These are phyloP conservation scores for Tuber calosporum DNA, from an alignment of 495 filamentous ascomycete genomes.

Conservation along the genomic window DNA sequence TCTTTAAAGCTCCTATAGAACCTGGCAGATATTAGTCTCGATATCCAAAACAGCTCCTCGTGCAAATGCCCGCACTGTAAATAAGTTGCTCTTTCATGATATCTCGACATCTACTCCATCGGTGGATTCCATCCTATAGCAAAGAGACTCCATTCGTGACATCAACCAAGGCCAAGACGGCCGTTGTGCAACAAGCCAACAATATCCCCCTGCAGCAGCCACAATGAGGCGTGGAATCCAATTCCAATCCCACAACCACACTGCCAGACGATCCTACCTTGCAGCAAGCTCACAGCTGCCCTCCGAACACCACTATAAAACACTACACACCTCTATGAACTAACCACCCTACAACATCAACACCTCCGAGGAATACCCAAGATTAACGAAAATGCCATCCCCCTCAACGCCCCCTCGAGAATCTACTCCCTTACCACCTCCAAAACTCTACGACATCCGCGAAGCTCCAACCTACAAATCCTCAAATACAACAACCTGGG, in stretches of 20 bases:
- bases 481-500: slow-evolving; percentile 2
- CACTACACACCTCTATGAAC: slow-evolving; percentile 4
- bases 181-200: background rate
- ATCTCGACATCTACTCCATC: background rate
- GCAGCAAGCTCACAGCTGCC: slow-evolving; percentile 3
- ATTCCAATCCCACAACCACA: slow-evolving; percentile 10
- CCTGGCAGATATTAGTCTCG: background rate
- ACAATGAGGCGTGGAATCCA: slow-evolving; percentile 10
- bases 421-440: slow-evolving; percentile 35
- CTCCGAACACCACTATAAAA: slow-evolving; percentile 1
- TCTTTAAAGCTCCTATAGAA: background rate
- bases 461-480: slow-evolving; percentile 31
- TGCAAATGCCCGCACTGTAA: background rate
- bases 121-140: background rate
- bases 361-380: background rate
- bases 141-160: background rate
- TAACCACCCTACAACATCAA: background rate
- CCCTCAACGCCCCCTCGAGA: slow-evolving; percentile 22
- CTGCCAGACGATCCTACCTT: background rate
- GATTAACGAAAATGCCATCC: slow-evolving; percentile 21
- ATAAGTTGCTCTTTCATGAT: background rate
- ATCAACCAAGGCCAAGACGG: background rate
- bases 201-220: background rate
- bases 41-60: background rate
- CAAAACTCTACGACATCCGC: slow-evolving; percentile 39